Base-by-base conservation (phyloP, 768 basidiomycete genomes). In the Pulveroboletus frians region DNA sequence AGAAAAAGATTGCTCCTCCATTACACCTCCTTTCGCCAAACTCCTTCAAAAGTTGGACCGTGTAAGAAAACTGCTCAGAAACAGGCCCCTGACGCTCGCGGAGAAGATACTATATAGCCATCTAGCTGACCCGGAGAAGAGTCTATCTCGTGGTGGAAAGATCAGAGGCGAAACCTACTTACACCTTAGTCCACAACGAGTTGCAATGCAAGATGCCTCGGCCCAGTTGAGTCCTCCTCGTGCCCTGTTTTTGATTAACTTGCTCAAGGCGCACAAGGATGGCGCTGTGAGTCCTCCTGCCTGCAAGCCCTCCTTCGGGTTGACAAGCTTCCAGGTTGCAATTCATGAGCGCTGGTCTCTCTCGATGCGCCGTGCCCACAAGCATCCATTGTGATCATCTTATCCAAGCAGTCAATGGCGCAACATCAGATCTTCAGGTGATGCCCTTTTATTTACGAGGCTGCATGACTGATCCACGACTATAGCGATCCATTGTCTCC, bases 81-180 rank as follows among this genome's bases (percentile, higher is more conserved):
- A 81, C 56, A 75, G 84, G 46, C 94, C 93, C 32, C 72, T 99
- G 47, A 92, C 93, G 3, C 76, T 99, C n/a, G 87, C 94, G 18
- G 96, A 99, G 71, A 99, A 99, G 76, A 94, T 98, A 37, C 76
- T 99, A 27, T 98, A 96, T 71, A 85, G 90, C 59, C 96, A 99
- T 70, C 73, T 97, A 47, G 70, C 80, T 54, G 79, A 95, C 57
- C 90, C 91, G 4, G 80, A 85, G 49, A 81, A 83, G 59, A 81
- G 74, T 46, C 69, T 94, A 40, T 76, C 77, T 31, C 69, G 77
- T 39, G 79, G 80, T 26, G 80, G 81, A 27, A 83, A 78, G 56
- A 76, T 92, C 35, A 76, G 94, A 58, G 95, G 94, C 17, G 83
- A 93, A 65, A 76, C 83, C 8, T 95, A 98, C 69, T 76, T 99